Conservation (phyloP, 176 grass and related monocot genomes). For the Aegilops tauschii region DNA sequence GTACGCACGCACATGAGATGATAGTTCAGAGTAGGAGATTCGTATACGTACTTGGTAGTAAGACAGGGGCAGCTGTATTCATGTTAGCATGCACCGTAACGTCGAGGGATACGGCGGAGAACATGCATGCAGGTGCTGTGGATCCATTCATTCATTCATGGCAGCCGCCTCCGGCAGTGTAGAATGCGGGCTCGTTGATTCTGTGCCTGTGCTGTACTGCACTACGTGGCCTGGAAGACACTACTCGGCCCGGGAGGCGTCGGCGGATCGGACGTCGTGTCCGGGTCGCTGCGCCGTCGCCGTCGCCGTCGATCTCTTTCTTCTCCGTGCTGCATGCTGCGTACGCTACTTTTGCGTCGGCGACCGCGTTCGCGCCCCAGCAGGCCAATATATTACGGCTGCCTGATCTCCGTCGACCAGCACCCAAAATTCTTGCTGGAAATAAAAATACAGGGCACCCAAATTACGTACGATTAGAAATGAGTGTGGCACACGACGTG, state of each 20-base stretch:
- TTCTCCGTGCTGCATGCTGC: not conserved
- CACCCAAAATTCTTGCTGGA: too few species aligned
- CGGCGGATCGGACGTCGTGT: conserved; percentile 30
- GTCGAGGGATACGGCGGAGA: too few species aligned
- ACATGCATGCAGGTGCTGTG: too few species aligned
- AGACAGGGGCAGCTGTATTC: too few species aligned
- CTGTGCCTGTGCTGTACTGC: not conserved
- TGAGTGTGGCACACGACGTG: not conserved
- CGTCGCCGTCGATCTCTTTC: not conserved
- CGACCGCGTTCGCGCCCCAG: not conserved
- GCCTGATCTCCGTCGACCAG: not conserved
- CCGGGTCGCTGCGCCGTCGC: conserved; percentile 26
- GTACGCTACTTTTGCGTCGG: not conserved
- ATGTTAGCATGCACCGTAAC: too few species aligned
- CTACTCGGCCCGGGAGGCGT: not conserved
- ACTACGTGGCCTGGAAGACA: not conserved
- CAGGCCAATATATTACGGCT: not conserved
- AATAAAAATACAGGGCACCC: not conserved
- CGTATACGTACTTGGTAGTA: too few species aligned
- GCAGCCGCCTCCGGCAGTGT: not conserved
- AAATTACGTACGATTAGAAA: not conserved
- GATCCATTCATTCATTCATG: not conserved
- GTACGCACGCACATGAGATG: not conserved
- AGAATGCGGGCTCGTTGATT: not conserved
- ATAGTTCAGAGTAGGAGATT: not conserved